phyloP scores from a whole-genome alignment of 352 stramenopile genomes.

The Phytophthora capsici region DNA sequence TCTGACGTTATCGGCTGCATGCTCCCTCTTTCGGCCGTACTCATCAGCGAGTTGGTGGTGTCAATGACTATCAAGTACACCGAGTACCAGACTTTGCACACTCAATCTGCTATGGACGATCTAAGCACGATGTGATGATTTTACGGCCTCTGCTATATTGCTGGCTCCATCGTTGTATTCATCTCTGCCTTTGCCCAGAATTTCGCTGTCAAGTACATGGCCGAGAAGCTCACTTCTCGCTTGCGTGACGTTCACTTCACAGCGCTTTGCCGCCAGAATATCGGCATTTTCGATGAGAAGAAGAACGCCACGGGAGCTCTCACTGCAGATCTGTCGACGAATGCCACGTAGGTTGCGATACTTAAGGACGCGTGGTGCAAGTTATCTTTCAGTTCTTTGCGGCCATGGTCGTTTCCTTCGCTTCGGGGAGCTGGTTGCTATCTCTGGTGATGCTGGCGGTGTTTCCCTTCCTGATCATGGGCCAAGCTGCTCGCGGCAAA shows the following conservation, averaged over 20 bases:
- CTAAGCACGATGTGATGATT: neutral
- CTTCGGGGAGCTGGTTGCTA: constrained; percentile 13
- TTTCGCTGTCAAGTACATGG: constrained; percentile 58
- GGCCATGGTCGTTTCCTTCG: constrained; percentile 66
- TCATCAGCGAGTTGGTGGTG: constrained; percentile 32
- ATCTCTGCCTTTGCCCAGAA: constrained; percentile 38
- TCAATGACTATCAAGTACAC: constrained; percentile 24
- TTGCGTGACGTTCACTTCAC: constrained; percentile 57
- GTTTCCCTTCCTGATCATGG: too few relatives aligned
- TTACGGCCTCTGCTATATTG: neutral
- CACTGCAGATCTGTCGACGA: constrained; percentile 54
- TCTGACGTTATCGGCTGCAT: neutral
- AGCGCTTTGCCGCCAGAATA: neutral
- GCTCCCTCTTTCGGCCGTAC: constrained; percentile 33
- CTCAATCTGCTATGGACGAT: constrained; percentile 61
- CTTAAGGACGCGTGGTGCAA: constrained; percentile 51
- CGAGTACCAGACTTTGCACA: constrained; percentile 29
- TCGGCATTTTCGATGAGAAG: neutral
- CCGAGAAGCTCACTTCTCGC: constrained; percentile 55
- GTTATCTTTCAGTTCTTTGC: constrained; percentile 51
- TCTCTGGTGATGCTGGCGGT: too few relatives aligned
- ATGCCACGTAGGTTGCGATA: constrained; percentile 60
- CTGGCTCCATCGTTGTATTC: constrained; percentile 21
- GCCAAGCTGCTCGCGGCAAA: too few relatives aligned
- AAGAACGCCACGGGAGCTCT: constrained; percentile 57